phyloP scores from a whole-genome alignment of 192 early-diverging fungal genomes.

The Backusella psychrophila region DNA sequence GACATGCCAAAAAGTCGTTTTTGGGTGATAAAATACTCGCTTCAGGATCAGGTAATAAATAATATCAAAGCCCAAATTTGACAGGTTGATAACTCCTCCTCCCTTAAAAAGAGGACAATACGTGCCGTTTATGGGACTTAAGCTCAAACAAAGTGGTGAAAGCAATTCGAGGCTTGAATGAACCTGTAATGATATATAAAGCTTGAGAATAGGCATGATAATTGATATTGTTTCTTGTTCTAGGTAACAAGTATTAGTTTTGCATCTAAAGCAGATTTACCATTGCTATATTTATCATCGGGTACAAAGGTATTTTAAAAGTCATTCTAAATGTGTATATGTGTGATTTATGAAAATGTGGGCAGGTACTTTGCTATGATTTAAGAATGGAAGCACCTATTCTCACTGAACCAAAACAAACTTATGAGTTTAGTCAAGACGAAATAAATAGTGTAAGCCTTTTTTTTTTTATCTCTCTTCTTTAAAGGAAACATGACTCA shows the following conservation, averaged over 20 bases:
- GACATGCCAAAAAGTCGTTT: slow-evolving; percentile 15
- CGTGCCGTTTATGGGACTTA: slow-evolving; percentile 33
- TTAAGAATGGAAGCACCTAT: slow-evolving; percentile 37
- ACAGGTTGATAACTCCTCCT: neutral
- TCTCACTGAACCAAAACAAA: slow-evolving; percentile 24
- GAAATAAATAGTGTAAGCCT: slow-evolving; percentile 47
- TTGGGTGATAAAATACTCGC: slow-evolving; percentile 26
- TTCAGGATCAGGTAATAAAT: slow-evolving; percentile 32
- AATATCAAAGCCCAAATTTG: neutral
- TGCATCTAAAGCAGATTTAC: slow-evolving; percentile 4
- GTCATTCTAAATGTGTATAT: neutral
- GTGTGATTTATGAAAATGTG: neutral
- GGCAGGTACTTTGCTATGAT: slow-evolving; percentile 40
- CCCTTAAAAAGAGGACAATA: slow-evolving; percentile 25
- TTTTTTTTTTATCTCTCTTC: neutral
- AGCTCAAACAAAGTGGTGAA: slow-evolving; percentile 12
- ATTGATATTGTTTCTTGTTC: neutral
- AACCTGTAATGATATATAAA: slow-evolving; percentile 1
- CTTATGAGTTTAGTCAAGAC: slow-evolving; percentile 43
- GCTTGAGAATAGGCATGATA: neutral
- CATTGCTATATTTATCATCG: slow-evolving; percentile 24
- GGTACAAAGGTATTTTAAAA: slow-evolving; percentile 27
- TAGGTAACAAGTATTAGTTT: slow-evolving; percentile 26
- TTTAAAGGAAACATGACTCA: neutral
- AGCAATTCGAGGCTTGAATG: slow-evolving; percentile 13